Evolutionary conservation across 768 basidiomycete species (phyloP).

Genomic region (Vararia minispora): DNA sequence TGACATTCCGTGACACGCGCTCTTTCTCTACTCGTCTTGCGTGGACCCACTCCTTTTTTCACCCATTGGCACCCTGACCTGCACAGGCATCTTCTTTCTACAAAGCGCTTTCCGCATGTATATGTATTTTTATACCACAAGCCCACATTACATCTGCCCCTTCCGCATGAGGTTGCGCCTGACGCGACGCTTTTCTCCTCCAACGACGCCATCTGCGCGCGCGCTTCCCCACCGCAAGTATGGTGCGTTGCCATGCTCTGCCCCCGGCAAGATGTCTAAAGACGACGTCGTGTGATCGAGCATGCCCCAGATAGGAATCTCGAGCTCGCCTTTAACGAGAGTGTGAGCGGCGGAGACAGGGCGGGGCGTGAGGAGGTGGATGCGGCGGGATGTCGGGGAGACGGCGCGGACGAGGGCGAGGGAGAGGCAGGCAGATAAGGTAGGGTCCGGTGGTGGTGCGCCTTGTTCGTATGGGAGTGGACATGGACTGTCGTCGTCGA

Average conservation of each 20-base stretch:
- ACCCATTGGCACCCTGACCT: background rate
- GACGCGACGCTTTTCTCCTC: slow-evolving; percentile 59
- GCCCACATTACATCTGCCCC: slow-evolving; percentile 44
- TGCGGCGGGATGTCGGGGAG: slow-evolving; percentile 21
- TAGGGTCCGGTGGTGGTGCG: slow-evolving; percentile 41
- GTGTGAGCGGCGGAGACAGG: slow-evolving; percentile 37
- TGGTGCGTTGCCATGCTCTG: slow-evolving; percentile 49
- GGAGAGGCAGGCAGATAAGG: slow-evolving; percentile 56
- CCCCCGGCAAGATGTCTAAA: slow-evolving; percentile 40
- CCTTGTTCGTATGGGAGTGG: slow-evolving; percentile 60
- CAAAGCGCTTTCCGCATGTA: background rate
- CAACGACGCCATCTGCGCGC: slow-evolving; percentile 58
- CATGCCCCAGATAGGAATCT: slow-evolving; percentile 82
- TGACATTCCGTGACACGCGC: background rate
- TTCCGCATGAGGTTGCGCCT: slow-evolving; percentile 83
- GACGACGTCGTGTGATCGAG: slow-evolving; percentile 48
- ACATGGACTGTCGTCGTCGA: slow-evolving; percentile 1
- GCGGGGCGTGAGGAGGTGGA: slow-evolving; percentile 80
- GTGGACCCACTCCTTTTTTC: background rate
- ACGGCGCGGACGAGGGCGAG: slow-evolving; percentile 63
- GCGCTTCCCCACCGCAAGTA: slow-evolving; percentile 75
- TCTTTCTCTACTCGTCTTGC: background rate
- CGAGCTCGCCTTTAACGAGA: slow-evolving; percentile 80
- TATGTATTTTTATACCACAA: background rate
- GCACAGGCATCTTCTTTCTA: slow-evolving; percentile 5